phyloP scores from a whole-genome alignment of 2,329 filamentous ascomycete species.

The Clonostachys byssicola region DNA sequence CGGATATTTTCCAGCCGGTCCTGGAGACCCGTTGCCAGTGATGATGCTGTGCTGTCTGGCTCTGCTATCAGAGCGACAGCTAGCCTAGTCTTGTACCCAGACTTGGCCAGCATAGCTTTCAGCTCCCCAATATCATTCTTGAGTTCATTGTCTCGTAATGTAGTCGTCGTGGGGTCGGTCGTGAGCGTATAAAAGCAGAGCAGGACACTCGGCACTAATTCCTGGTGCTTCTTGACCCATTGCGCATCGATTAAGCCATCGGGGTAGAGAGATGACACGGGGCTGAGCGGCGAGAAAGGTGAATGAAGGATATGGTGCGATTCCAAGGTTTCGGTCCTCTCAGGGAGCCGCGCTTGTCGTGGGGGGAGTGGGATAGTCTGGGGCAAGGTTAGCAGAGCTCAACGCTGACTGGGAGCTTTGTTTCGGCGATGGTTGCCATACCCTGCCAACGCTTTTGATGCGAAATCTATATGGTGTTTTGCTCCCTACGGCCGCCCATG shows the following conservation, averaged over 20 bases:
- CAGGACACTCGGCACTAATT: constrained; percentile 74
- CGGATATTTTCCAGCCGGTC: constrained; percentile 77
- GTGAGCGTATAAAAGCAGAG: constrained; percentile 78
- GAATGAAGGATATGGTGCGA: constrained; percentile 70
- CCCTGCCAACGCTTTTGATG: constrained; percentile 74
- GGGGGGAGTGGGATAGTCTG: constrained; percentile 54
- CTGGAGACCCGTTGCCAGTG: constrained; percentile 60
- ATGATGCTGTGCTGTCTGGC: constrained; percentile 13
- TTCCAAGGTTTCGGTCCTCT: constrained; percentile 41
- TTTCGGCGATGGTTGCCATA: constrained; percentile 39
- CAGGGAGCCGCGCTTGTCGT: constrained; percentile 49
- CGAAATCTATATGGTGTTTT: constrained; percentile 57
- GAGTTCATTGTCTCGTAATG: constrained; percentile 79
- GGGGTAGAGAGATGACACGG: constrained; percentile 77
- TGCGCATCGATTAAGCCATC: constrained; percentile 79
- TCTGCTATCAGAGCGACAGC: constrained; percentile 56
- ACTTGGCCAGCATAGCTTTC: constrained; percentile 61
- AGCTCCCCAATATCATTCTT: constrained; percentile 82
- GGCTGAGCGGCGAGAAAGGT: constrained; percentile 84
- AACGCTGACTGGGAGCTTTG: not conserved
- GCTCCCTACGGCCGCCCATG: constrained; percentile 62
- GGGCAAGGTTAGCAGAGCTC: constrained; percentile 15
- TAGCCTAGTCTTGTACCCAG: constrained; percentile 74
- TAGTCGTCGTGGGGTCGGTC: constrained; percentile 68
- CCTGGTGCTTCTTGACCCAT: constrained; percentile 89